phyloP scores from a whole-genome alignment of 805 yeast genomes.

The Suhomyces xylopsoci region DNA sequence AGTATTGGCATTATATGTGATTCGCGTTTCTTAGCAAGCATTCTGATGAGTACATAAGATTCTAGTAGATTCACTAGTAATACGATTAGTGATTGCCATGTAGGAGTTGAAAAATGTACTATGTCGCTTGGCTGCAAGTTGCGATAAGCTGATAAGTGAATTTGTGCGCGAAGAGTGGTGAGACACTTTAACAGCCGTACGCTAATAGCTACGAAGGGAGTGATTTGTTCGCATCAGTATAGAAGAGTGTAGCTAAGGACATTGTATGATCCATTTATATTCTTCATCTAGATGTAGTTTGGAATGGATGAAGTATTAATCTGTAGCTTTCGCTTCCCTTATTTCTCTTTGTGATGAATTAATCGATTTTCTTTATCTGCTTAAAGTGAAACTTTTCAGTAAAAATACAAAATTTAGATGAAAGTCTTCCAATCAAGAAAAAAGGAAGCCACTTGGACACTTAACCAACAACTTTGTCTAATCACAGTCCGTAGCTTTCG shows the following conservation, averaged over 20 bases:
- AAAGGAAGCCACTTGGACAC: too few relatives aligned
- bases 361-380: neutral
- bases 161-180: neutral
- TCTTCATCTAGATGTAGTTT: neutral
- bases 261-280: neutral
- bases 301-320: neutral
- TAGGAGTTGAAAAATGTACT: neutral
- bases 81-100: neutral
- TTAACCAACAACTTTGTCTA: too few relatives aligned
- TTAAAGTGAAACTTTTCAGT: neutral
- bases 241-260: neutral
- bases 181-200: neutral
- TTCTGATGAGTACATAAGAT: neutral
- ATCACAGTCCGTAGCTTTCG: too few relatives aligned
- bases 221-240: neutral
- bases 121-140: neutral
- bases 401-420: neutral
- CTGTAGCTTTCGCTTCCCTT: neutral
- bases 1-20: neutral
- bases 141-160: neutral
- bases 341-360: too few relatives aligned
- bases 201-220: neutral
- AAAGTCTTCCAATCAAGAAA: too few relatives aligned
- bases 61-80: neutral
- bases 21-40: neutral